Evolutionary conservation across 2,329 filamentous ascomycete species (phyloP), one percentile per base, ranked within the genome.

Genomic region (Mycosphaerella sp.): DNA sequence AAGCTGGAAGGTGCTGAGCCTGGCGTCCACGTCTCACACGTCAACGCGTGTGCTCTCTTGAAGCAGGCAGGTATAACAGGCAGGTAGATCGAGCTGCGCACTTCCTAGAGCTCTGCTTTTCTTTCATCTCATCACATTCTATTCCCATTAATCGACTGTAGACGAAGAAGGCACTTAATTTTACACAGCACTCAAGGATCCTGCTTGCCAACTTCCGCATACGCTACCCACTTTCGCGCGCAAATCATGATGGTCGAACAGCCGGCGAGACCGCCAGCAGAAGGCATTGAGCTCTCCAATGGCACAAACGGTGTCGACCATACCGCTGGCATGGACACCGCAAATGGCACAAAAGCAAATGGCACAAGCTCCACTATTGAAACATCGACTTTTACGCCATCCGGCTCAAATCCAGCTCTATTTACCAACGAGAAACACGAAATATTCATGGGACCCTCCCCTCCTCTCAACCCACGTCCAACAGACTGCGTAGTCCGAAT

Each of bases 401-500:
- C 59, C 2, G 55, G 55, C 14, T 51, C 59, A 1, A 66, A 66
- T 48, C 62, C 63, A 29, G 64, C 64, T 1, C 51, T 66, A 1
- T 64, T 58, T 56, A 66, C 64, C 7, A 62, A 65, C 31, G 59
- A 65, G 39, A 60, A 60, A 34, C 63, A 60, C 46, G 61, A 65
- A 45, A 62, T 63, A 48, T 66, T 62, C 55, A 61, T 66, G 57
- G 60, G 56, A 42, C 44, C 54, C 34, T 67, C 65, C 5, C 64
- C 65, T 10, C 45, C 51, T 5, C 56, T 66, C 9, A 54, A 59
- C 12, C 62, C 63, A 14, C 53, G 58, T 21, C 57, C 63, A 21
- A 51, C 59, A 40, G 64, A 66, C 39, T 66, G 64, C 51, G 55
- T 66, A 12, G 61, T 66, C 9, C 64, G 61, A 38, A 62, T 66